Base-by-base conservation (phyloP, 768 basidiomycete genomes). In the Hirschioporus abietinus region DNA sequence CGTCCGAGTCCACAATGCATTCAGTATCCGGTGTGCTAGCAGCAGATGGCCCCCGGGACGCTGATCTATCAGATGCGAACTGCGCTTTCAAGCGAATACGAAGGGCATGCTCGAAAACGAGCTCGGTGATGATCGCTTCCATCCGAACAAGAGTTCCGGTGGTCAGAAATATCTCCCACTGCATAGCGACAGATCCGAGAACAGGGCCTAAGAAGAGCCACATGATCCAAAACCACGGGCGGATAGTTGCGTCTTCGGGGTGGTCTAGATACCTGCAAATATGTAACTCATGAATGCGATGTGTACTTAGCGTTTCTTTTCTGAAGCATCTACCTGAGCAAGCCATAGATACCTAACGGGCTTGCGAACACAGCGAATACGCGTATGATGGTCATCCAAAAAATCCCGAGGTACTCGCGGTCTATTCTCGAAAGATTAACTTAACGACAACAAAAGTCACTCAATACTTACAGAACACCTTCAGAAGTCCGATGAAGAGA, bases 71-170 rank as follows among this genome's bases (percentile, higher is more conserved):
- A 25, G 26, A 34, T 1, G 60, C 58, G 24, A 10, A 20, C 67
- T 76, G 84, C 24, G 86, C 81, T 65, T 83, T 85, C 76, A 88
- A 79, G 35, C 89, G 82, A 60, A 91, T 85, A 35, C 87, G 82
- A 7, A 93, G 80, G 0, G 85, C 75, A 68, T 86, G 85, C 64
- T 84, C 80, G 72, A 86, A 85, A 26, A 86, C 72, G 20, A 86
- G 78, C 70, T 84, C 83, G 30, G 83, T 84, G 69, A 85, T 68
- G 68, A 89, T 75, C 35, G 77, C 81, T 71, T 90, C 86, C 5
- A 76, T 70, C 3, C 82, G 84, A 15, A 86, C 82, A 25, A 83
- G 70, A 9, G 77, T 75, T 5, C 84, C 76, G 0, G 83, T 87
- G 73, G 74, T 68, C 34, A 81, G 74, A 71, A 76, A 78, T 62